Conservation (phyloP, 331 rosid species). For the Malus hybrid region DNA sequence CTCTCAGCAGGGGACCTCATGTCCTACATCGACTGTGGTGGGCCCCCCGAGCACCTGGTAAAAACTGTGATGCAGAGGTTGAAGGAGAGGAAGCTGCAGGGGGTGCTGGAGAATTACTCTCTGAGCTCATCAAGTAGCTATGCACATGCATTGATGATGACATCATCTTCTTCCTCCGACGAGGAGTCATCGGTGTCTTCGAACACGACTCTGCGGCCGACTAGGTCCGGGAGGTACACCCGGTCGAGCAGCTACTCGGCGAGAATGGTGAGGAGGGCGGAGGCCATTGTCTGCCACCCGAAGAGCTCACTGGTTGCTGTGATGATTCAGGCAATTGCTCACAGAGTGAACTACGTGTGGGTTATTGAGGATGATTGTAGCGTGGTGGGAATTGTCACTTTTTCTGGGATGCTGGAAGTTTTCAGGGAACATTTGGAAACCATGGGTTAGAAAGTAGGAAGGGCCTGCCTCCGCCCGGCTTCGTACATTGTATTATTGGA, state of each 20-base stretch:
- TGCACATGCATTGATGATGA: neutral
- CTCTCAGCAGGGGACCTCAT: constrained; percentile 74
- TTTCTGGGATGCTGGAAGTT: constrained; percentile 66
- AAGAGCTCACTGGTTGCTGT: constrained; percentile 88
- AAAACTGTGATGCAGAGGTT: constrained; percentile 57
- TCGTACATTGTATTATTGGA: too few species aligned
- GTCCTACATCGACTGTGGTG: constrained; percentile 93
- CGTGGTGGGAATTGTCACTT: constrained; percentile 79
- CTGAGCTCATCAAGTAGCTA: neutral
- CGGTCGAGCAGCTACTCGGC: constrained; percentile 76
- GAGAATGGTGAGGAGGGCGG: constrained; percentile 73
- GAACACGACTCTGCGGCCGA: constrained; percentile 5
- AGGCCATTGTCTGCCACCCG: constrained; percentile 86
- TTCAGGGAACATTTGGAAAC: constrained; percentile 63
- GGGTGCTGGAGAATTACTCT: constrained; percentile 47
- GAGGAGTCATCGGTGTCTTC: constrained; percentile 50
- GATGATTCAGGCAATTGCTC: constrained; percentile 97
- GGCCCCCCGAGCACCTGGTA: constrained; percentile 75
- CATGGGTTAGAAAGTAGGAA: neutral
- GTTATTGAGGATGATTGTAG: constrained; percentile 87
- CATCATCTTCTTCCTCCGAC: constrained; percentile 58
- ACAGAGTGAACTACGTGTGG: constrained; percentile 87
- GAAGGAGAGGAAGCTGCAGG: constrained; percentile 56
- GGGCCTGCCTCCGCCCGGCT: neutral
- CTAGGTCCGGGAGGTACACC: constrained; percentile 42